Base-by-base conservation (phyloP, 345 rosid genomes). In the Eucalyptus regnans region DNA sequence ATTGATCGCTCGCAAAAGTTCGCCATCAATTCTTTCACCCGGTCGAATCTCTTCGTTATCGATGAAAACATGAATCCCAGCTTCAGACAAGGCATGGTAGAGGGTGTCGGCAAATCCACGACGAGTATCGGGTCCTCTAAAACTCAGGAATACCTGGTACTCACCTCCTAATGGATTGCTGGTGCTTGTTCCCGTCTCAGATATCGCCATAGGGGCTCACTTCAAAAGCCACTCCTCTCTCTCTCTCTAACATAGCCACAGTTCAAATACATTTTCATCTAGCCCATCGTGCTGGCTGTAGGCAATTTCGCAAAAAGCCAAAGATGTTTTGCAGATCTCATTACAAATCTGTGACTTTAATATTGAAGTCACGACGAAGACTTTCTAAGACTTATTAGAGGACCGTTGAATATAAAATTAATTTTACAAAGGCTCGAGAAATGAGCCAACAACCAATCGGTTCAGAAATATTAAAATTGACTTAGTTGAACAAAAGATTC, bases 31-130 rank as follows among this genome's bases (percentile, higher is more conserved):
- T 31, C 11, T 66, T 31, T 66, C 22, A 0, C 79, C 43, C 6
- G 2, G 12, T 31, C 11, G 22, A 66, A 66, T 33, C 41, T 66
- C 43, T 31, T n/a, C 11, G 11, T 31, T 0, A 31, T 66, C 22
- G 2, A 31, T 7, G 22, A 66, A 66, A 7, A 66, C 79, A 5
- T 8, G 79, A 66, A 66, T 66, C 12, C 22, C 12, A 0, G 41
- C 41, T 3, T 4, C 43, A 0, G 0, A 1, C 6, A 66, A 66
- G 22, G 0, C 79, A 1, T 0, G 2, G 22, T 66, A 4, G 41
- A 66, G 79, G 79, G 0, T 0, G 11, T 31, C 11, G 12, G 79
- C 41, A 3, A 37, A 37, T 37, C 41, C 41, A 37, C 41, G 41
- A 37, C 41, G 41, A 37, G 41, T 37, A 3, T 37, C 41, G 41